These are phyloP conservation scores for Pichia cephalocereana DNA, from an alignment of 805 yeast genomes.

Conservation along the genomic window DNA sequence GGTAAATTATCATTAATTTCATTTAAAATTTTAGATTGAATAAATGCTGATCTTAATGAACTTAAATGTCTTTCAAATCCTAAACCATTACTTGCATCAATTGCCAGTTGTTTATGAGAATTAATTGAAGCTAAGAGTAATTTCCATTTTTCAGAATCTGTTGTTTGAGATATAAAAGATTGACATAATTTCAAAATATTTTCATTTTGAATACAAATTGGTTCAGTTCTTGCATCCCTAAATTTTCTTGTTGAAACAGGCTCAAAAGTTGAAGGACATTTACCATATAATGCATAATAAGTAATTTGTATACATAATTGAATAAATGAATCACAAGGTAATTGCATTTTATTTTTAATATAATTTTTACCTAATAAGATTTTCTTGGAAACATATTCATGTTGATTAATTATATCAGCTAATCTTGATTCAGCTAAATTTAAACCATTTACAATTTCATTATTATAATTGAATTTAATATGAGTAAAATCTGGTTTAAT, in stretches of 20 bases:
- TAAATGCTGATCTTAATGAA: conserved; percentile 49
- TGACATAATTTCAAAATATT: conserved; percentile 45
- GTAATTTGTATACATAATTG: conserved; percentile 47
- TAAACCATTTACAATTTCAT: conserved; percentile 38
- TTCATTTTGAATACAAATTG: conserved; percentile 56
- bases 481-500: conserved; percentile 28
- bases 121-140: conserved; percentile 42
- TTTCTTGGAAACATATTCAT: conserved; percentile 37
- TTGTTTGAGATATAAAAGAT: conserved; percentile 49
- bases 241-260: conserved; percentile 63
- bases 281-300: conserved; percentile 47
- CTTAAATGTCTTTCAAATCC: conserved; percentile 70
- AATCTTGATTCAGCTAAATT: conserved; percentile 51
- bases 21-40: conserved; percentile 39
- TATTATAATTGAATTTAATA: conserved; percentile 31
- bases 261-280: conserved; percentile 28
- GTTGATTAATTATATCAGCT: conserved; percentile 50
- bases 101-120: conserved; percentile 40
- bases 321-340: conserved; percentile 42
- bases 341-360: conserved; percentile 30
- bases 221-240: conserved; percentile 60
- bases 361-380: conserved; percentile 25
- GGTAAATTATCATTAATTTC: conserved; percentile 36
- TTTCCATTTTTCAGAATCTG: conserved; percentile 38
- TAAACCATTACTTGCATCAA: conserved; percentile 45